Conservation (phyloP, 192 early-diverging fungal genomes). For the Haplosporangium gracile region DNA sequence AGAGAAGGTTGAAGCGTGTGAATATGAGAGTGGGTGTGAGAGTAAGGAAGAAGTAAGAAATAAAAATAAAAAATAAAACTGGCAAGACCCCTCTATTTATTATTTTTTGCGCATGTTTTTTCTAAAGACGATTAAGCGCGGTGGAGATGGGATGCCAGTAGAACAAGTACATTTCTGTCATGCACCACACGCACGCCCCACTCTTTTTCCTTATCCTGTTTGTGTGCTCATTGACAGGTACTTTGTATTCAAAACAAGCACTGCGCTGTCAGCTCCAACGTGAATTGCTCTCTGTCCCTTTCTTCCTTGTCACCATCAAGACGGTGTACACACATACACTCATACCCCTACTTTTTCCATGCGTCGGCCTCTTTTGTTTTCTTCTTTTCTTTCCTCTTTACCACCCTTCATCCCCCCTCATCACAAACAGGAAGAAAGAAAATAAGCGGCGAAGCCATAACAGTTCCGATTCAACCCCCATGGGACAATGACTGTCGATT, state of each 20-base stretch:
- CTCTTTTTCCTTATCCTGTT: not conserved
- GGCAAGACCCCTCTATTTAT: constrained; percentile 4
- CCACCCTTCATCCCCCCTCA: not conserved
- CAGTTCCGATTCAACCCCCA: not conserved
- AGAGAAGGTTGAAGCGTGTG: not conserved
- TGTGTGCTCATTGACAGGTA: not conserved
- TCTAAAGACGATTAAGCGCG: not conserved
- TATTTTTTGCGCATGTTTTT: constrained; percentile 2
- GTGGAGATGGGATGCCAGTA: not conserved
- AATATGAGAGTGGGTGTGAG: too few relatives aligned
- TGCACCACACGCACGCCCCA: not conserved
- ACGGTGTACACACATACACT: too few relatives aligned
- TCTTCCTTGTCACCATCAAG: too few relatives aligned
- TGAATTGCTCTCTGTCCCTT: not conserved
- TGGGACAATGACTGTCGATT: not conserved
- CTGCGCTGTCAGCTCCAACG: not conserved
- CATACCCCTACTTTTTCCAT: not conserved
- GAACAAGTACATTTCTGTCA: not conserved
- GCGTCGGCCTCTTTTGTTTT: not conserved
- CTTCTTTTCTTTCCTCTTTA: not conserved
- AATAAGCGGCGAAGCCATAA: not conserved
- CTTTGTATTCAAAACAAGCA: not conserved
- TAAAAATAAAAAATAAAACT: not conserved
- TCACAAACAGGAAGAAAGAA: too few relatives aligned
- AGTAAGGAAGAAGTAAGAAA: not conserved